A percentile compares a stretch with the other conserved stretches of the same genome.
Conservation (phyloP, 306 rosid genomes). For the Acmispon strigosus region DNA sequence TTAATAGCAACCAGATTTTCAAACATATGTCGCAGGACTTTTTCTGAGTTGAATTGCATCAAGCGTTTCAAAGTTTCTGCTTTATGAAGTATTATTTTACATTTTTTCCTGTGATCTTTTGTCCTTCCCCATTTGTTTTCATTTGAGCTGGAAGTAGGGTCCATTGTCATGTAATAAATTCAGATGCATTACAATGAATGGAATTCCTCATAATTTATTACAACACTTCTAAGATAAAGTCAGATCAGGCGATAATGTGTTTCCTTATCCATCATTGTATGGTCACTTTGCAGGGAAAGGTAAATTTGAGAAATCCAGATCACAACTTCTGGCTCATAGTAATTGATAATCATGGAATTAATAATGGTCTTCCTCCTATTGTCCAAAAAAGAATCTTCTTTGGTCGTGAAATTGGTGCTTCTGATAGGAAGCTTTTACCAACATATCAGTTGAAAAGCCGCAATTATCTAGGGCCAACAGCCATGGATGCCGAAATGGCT, state of each 20-base stretch:
- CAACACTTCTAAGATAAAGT: no score
- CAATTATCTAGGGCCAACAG: slow-evolving; percentile 95
- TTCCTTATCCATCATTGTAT: background rate
- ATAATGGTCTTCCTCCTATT: slow-evolving; percentile 90
- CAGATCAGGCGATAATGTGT: background rate
- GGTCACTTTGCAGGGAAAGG: slow-evolving; percentile 60
- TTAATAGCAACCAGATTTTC: background rate
- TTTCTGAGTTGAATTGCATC: background rate
- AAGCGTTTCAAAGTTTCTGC: background rate
- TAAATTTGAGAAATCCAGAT: slow-evolving; percentile 73
- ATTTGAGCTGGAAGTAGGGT: background rate
- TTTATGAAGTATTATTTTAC: background rate
- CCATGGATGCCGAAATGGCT: slow-evolving; percentile 99
- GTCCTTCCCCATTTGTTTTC: background rate
- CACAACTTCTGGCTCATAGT: slow-evolving; percentile 89
- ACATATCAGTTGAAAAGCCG: slow-evolving; percentile 93
- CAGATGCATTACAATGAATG: background rate
- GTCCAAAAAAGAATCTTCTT: slow-evolving; percentile 68
- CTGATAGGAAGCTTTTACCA: slow-evolving; percentile 89
- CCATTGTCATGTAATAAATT: background rate
- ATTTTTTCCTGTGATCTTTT: background rate
- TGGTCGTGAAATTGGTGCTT: slow-evolving; percentile 86
- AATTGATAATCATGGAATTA: slow-evolving; percentile 62
- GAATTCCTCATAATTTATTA: slow-evolving; percentile 1
- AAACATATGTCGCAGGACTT: background rate